Evolutionary conservation across 2,329 filamentous ascomycete species (phyloP).

Genomic region (Talaromyces verruculosus): DNA sequence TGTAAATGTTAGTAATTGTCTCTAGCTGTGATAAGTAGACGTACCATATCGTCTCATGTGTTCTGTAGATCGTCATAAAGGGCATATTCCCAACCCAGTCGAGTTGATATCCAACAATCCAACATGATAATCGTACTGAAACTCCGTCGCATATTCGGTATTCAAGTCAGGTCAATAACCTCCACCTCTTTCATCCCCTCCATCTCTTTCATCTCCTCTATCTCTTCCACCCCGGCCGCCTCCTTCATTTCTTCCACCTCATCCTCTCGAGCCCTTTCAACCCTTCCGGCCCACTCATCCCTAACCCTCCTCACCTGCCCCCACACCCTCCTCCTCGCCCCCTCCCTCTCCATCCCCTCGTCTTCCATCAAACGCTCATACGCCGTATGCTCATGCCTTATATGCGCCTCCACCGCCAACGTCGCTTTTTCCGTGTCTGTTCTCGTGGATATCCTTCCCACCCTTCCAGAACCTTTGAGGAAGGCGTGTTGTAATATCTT

Average conservation of each 20-base stretch:
- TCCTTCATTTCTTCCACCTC: no score
- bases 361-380: constrained; percentile 39
- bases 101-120: neutral
- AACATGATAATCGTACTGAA: neutral
- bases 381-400: constrained; percentile 43
- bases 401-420: constrained; percentile 46
- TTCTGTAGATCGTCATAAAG: neutral
- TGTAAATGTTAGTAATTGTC: neutral
- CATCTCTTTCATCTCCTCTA: neutral
- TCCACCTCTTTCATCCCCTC: neutral
- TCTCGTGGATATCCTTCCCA: constrained; percentile 37
- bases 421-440: constrained; percentile 38
- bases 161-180: constrained; percentile 7
- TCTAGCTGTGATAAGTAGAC: neutral
- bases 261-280: neutral
- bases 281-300: constrained; percentile 29
- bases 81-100: neutral
- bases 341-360: constrained; percentile 27
- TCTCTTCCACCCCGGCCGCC: no score
- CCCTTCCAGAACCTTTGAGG: constrained; percentile 42
- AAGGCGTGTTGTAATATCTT: constrained; percentile 42
- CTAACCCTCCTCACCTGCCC: constrained; percentile 31
- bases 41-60: neutral
- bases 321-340: constrained; percentile 38
- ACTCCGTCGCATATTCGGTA: neutral